phyloP scores from a whole-genome alignment of 345 rosid genomes.

The Euphorbia lathyris region DNA sequence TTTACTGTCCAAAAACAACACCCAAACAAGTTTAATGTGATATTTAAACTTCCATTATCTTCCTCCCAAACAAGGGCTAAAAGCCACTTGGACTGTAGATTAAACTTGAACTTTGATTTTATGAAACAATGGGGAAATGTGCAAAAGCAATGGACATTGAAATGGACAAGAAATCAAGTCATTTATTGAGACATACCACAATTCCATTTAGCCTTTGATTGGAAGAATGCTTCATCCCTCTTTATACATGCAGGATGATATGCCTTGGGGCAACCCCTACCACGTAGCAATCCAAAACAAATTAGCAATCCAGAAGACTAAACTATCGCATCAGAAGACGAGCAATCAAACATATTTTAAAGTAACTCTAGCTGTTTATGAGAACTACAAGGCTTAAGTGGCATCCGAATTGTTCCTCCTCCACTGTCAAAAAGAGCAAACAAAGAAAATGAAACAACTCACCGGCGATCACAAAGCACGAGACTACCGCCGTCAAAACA shows the following conservation, averaged over 20 bases:
- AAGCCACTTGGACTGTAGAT: background rate
- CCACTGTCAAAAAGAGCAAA: background rate
- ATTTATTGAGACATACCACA: slow-evolving; percentile 61
- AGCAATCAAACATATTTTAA: background rate
- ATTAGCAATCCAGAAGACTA: background rate
- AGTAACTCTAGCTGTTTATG: background rate
- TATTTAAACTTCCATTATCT: too few species aligned
- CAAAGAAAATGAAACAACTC: slow-evolving; percentile 14
- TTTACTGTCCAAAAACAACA: too few species aligned
- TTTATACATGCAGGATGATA: slow-evolving; percentile 94
- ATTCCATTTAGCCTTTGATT: slow-evolving; percentile 84
- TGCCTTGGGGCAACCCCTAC: slow-evolving; percentile 97
- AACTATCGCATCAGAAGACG: background rate
- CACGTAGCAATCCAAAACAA: slow-evolving; percentile 4
- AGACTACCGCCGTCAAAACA: slow-evolving; percentile 98
- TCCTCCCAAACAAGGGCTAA: too few species aligned
- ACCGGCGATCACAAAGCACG: slow-evolving; percentile 98
- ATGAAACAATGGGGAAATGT: background rate
- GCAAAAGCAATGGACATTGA: slow-evolving; percentile 6
- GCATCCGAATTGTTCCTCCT: background rate
- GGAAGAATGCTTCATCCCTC: slow-evolving; percentile 84
- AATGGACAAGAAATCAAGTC: slow-evolving; percentile 13
- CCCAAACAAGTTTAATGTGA: too few species aligned
- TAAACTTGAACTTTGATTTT: background rate
- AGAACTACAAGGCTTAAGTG: background rate